Conservation (phyloP, 495 filamentous ascomycete genomes). For the Hypoxylon fragiforme region DNA sequence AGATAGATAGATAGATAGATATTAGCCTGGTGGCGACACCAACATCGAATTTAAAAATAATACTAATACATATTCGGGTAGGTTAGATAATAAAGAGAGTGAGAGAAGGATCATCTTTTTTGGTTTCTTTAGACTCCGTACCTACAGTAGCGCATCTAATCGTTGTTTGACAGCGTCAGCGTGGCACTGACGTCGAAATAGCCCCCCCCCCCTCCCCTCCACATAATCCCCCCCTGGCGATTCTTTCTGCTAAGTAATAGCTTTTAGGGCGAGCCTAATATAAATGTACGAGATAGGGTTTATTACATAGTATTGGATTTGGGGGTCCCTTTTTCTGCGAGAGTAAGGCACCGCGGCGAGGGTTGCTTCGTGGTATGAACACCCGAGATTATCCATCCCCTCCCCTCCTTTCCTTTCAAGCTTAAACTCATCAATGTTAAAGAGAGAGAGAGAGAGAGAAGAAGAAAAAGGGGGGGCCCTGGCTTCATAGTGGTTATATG, state of each 20-base stretch:
- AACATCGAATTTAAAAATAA: too few species aligned
- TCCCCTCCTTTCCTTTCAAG: too few species aligned
- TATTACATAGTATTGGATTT: too few species aligned
- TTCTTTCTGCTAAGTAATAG: conserved; percentile 20
- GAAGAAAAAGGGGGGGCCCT: too few species aligned
- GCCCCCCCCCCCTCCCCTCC: too few species aligned
- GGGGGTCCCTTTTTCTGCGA: conserved; percentile 28
- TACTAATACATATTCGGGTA: too few species aligned
- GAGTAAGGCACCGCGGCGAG: not conserved
- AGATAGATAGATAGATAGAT: too few species aligned
- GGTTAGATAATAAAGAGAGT: too few species aligned
- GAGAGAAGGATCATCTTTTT: too few species aligned
- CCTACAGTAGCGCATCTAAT: conserved; percentile 25
- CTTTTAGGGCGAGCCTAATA: conserved; percentile 15
- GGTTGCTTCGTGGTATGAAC: conserved; percentile 33
- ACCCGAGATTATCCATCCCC: conserved; percentile 47
- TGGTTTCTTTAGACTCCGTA: conserved; percentile 1
- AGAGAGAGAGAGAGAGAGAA: too few species aligned
- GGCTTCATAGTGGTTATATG: conserved; percentile 47
- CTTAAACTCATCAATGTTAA: conserved; percentile 37
- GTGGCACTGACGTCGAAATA: conserved; percentile 21
- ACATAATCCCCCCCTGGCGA: too few species aligned
- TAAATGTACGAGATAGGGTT: conserved; percentile 13
- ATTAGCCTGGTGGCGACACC: too few species aligned
- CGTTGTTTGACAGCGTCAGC: not conserved